Evolutionary conservation across 441 rosid species (phyloP), one percentile per base, ranked within the genome.

Genomic region (Geranium incanum): DNA sequence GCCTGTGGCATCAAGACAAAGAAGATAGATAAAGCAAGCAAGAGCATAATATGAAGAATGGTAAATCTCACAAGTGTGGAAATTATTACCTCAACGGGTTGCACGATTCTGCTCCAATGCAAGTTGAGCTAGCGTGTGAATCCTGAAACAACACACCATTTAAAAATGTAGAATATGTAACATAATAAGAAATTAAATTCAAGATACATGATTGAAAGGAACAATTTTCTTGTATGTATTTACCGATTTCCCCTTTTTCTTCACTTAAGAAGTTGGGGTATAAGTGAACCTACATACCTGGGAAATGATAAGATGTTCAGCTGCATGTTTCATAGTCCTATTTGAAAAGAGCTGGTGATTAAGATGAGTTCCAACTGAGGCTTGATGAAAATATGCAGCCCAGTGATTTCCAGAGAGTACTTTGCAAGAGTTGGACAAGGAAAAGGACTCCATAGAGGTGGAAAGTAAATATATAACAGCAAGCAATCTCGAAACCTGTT

Each of bases 321-420:
- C 72, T 68, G 83, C 84, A 73, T 43, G 57, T 78, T 84, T 83
- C 79, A 73, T 70, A 69, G 75, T 77, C 79, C 77, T 70, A 72
- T 80, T 86, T 63, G 86, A 78, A 77, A 86, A 81, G 82, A 90
- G 87, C 74, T 85, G 89, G 78, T 79, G 74, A 74, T 83, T 90
- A 70, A 85, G 82, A 79, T 89, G 88, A 71, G 89, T 83, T 67
- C 97, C 93, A 79, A 95, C 79, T 66, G 98, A 92, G 77, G 96
- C 96, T 86, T 95, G 98, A 84, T 95, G 98, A 73, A 90, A 95
- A 86, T 78, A 89, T 71, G 97, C 85, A 79, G 95, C 98, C 99
- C 95, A 95, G 9, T 88, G 89, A 79, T 90, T 87, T 82, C 85
- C 88, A 71, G 96, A 85, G 37, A 89, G 84, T 70, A 64, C 85